Conservation (phyloP, 805 yeast genomes). For the Myxozyma neotropica region DNA sequence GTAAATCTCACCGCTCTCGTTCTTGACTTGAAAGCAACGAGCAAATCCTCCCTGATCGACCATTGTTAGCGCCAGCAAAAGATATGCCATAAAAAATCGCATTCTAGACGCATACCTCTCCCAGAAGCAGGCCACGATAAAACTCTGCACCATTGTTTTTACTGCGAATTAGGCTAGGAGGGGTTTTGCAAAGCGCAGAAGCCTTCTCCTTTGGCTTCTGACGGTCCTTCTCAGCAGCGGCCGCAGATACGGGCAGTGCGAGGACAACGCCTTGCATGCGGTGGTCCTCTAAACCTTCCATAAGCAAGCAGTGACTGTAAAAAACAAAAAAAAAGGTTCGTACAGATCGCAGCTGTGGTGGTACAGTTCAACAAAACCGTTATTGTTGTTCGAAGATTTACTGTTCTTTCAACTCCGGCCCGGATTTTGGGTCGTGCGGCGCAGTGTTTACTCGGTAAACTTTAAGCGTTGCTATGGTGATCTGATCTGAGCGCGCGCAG, state of each 20-base stretch:
- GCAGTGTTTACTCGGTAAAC: conserved; percentile 6
- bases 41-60: conserved; percentile 83
- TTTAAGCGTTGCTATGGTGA: conserved; percentile 10
- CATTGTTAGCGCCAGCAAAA: neutral
- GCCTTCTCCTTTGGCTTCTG: conserved; percentile 81
- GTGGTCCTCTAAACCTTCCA: conserved; percentile 1
- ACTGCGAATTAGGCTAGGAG: conserved; percentile 89
- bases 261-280: conserved; percentile 6
- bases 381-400: too few species aligned
- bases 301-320: too few species aligned
- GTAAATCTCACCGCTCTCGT: conserved; percentile 78
- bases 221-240: conserved; percentile 23
- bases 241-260: neutral
- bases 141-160: conserved; percentile 78
- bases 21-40: conserved; percentile 95
- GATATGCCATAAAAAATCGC: neutral
- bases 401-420: neutral
- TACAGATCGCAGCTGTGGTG: neutral
- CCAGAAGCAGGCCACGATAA: conserved; percentile 85
- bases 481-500: neutral
- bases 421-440: conserved; percentile 10
- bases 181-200: conserved; percentile 91
- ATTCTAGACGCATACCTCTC: conserved; percentile 53
- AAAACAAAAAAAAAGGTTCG: neutral
- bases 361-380: too few species aligned